Conservation (phyloP, 192 early-diverging fungal species). For the Rhizoclosmatium sp. region DNA sequence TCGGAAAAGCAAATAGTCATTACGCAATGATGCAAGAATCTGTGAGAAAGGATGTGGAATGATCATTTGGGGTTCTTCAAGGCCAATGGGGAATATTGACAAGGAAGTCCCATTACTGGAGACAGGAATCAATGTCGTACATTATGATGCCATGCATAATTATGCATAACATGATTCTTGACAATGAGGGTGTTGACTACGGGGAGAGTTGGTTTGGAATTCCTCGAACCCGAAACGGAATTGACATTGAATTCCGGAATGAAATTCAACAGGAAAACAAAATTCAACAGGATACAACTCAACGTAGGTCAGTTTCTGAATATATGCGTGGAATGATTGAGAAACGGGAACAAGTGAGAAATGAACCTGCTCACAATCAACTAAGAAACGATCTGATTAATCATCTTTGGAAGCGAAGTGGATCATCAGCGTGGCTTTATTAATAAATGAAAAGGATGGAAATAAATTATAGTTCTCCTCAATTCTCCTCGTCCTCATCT, state of each 20-base stretch:
- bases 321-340: neutral
- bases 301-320: neutral
- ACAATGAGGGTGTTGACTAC: neutral
- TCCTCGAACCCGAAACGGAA: neutral
- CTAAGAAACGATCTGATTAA: neutral
- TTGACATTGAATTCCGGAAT: neutral
- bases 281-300: neutral
- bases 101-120: constrained; percentile 4
- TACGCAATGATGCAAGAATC: constrained; percentile 34
- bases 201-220: neutral
- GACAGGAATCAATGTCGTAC: constrained; percentile 4
- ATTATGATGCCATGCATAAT: constrained; percentile 22
- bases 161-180: constrained; percentile 29
- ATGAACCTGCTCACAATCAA: neutral
- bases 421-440: neutral
- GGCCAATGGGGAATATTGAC: neutral
- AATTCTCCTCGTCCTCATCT: neutral
- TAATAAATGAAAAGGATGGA: neutral
- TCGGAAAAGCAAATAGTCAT: neutral
- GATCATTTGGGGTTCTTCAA: constrained; percentile 34
- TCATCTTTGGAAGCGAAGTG: neutral
- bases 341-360: neutral
- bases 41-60: constrained; percentile 30
- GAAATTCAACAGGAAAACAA: neutral
- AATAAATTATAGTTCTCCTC: neutral